phyloP scores from a whole-genome alignment of 2,329 filamentous ascomycete species.

The Hymenoscyphus fraxineus region DNA sequence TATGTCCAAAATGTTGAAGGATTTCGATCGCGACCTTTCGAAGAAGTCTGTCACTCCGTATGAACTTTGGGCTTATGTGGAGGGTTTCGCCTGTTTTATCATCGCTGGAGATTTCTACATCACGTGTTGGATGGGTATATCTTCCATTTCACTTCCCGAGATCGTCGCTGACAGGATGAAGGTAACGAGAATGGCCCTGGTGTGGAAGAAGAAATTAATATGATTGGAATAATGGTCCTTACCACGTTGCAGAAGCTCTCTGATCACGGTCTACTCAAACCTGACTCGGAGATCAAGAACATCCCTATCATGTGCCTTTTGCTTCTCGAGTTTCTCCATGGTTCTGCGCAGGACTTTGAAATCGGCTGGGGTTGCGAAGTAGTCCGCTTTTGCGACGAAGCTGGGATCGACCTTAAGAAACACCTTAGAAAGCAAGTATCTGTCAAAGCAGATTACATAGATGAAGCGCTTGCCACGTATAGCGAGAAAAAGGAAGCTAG shows the following conservation, averaged over 20 bases:
- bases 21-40: slow-evolving; percentile 22
- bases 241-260: slow-evolving; percentile 51
- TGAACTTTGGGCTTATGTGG: slow-evolving; percentile 24
- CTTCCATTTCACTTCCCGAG: background rate
- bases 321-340: slow-evolving; percentile 44
- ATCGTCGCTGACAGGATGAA: slow-evolving; percentile 5
- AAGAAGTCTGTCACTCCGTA: slow-evolving; percentile 21
- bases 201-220: slow-evolving; percentile 38
- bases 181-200: slow-evolving; percentile 21
- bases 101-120: slow-evolving; percentile 9
- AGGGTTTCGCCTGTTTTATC: slow-evolving; percentile 18
- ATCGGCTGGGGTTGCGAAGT: slow-evolving; percentile 54
- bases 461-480: background rate
- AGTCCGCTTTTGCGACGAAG: slow-evolving; percentile 22
- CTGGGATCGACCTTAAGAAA: slow-evolving; percentile 18
- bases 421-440: slow-evolving; percentile 19
- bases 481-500: background rate
- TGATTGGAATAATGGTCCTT: slow-evolving; percentile 56
- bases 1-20: slow-evolving; percentile 22
- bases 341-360: slow-evolving; percentile 45
- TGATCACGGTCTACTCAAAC: slow-evolving; percentile 24
- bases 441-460: background rate
- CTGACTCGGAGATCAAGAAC: slow-evolving; percentile 46
- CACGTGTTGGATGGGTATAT: slow-evolving; percentile 15
- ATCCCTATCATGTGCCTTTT: slow-evolving; percentile 46